A percentile compares a stretch with the other conserved stretches of the same genome.
These are phyloP conservation scores for Thelonectria discophora DNA, from an alignment of 2,329 filamentous ascomycete species.

Conservation along the genomic window DNA sequence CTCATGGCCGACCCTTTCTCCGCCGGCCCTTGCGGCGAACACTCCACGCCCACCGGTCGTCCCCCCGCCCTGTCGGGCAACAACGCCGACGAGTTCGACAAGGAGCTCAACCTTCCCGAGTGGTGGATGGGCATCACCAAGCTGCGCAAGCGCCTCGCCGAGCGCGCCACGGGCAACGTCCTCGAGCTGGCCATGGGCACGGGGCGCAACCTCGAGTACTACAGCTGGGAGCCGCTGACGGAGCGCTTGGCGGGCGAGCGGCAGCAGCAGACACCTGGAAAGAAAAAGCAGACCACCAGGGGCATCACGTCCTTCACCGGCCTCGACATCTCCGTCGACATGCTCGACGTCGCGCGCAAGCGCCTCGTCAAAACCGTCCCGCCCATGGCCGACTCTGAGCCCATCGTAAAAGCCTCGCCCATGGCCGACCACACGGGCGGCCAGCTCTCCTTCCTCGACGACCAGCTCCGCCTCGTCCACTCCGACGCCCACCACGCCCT, in stretches of 20 bases:
- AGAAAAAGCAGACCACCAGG: slow-evolving; percentile 20
- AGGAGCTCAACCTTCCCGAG: slow-evolving; percentile 65
- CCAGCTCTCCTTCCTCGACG: slow-evolving; percentile 51
- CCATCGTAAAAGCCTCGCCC: slow-evolving; percentile 46
- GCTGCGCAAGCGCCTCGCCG: slow-evolving; percentile 59
- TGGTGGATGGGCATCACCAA: slow-evolving; percentile 63
- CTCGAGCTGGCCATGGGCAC: slow-evolving; percentile 71
- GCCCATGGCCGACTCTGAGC: slow-evolving; percentile 45
- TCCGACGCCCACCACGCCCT: slow-evolving; percentile 58
- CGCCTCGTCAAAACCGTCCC: slow-evolving; percentile 59
- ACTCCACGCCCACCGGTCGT: slow-evolving; percentile 57
- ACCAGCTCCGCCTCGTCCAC: slow-evolving; percentile 57
- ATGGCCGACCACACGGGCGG: slow-evolving; percentile 48
- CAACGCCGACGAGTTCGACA: slow-evolving; percentile 65
- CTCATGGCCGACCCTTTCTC: slow-evolving; percentile 42
- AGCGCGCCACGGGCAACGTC: slow-evolving; percentile 62
- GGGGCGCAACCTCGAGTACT: slow-evolving; percentile 68
- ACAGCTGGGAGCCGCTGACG: slow-evolving; percentile 61
- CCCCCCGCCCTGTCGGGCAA: slow-evolving; percentile 56
- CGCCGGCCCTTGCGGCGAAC: slow-evolving; percentile 44
- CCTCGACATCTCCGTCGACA: slow-evolving; percentile 67
- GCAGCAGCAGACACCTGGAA: slow-evolving; percentile 10
- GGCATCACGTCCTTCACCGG: slow-evolving; percentile 67
- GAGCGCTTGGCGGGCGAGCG: slow-evolving; percentile 30
- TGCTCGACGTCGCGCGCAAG: slow-evolving; percentile 66